Evolutionary conservation across 2,329 filamentous ascomycete species (phyloP), one percentile per base, ranked within the genome.

Genomic region (Arthrobotrys megalospora): DNA sequence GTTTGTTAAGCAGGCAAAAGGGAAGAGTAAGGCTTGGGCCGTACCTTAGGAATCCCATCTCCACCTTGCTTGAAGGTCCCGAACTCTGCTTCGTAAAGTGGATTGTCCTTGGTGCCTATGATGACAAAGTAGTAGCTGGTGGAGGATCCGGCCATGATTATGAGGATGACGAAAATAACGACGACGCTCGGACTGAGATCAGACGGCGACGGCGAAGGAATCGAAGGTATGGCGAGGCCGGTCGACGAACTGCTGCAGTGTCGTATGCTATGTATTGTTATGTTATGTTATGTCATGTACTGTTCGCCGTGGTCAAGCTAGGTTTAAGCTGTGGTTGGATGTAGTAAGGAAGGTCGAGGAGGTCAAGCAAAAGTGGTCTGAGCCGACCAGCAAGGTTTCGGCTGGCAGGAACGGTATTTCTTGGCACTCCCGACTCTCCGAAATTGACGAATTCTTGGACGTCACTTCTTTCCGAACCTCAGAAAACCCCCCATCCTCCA

Each of bases 11-110:
- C 21, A 45, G 50, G 32, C 21, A 47, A 45, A 14, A 48, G 19
- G 16, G 19, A 48, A 21, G 24, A 21, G 16, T 10, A 6, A 24
- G 45, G 45, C 16, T 62, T 36, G 6, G 52, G 55, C 48, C 45
- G 53, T 80, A 82, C 81, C 63, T 93, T 92, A 79, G 95, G 89
- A 84, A 94, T 88, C 82, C 96, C 96, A 87, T 98, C 96, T 84
- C 95, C 95, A 86, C 95, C 94, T 82, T 94, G 92, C 85, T 97
- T 97, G 47, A 93, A 97, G 45, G 95, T 97, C 82, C 96, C 96
- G 84, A 99, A 99, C 84, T 97, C 94, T 85, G 96, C 90, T 86
- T 97, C 95, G 86, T 98, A 99, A 81, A 99, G 89, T 38, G 96
- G 95, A 83, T 95, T 96, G 87, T 99, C 96, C 82, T 93, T 93